Conservation (phyloP, 768 basidiomycete genomes). For the Suillus paluster region DNA sequence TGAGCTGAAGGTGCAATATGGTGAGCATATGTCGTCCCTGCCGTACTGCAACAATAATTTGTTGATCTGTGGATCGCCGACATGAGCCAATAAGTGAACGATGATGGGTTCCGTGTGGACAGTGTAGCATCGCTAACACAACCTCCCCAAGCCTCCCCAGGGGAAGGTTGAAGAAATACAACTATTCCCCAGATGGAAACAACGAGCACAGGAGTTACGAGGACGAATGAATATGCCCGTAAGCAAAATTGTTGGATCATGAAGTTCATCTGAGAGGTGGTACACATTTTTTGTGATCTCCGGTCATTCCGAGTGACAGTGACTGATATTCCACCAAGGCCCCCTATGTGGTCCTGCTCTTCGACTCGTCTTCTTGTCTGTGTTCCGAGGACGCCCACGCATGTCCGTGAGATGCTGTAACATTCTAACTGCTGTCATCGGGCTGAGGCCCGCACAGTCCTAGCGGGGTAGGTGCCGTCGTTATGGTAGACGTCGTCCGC, state of each 20-base stretch:
- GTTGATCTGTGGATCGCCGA: conserved; percentile 16
- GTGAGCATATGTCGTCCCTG: conserved; percentile 85
- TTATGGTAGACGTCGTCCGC: too few species aligned
- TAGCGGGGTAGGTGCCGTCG: too few species aligned
- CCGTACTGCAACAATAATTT: conserved; percentile 78
- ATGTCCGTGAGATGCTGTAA: too few species aligned
- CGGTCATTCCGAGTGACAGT: conserved; percentile 88
- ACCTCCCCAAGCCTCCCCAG: too few species aligned
- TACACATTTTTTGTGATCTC: conserved; percentile 80
- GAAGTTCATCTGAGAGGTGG: conserved; percentile 47
- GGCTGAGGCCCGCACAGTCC: too few species aligned
- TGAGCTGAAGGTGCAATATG: conserved; percentile 94
- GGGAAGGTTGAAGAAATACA: not conserved
- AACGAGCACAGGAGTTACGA: conserved; percentile 66
- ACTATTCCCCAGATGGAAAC: not conserved
- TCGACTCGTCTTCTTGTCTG: too few species aligned
- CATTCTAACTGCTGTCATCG: too few species aligned
- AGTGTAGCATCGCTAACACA: conserved; percentile 52
- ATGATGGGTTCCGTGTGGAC: too few species aligned
- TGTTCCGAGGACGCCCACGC: too few species aligned
- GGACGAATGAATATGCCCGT: conserved; percentile 88
- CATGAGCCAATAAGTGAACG: conserved; percentile 69
- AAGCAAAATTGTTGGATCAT: conserved; percentile 64
- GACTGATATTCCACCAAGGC: conserved; percentile 75
- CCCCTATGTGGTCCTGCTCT: too few species aligned